A percentile compares a stretch with the other conserved stretches of the same genome.
Evolutionary conservation across 805 yeast species (phyloP).

Genomic region (Kodamaea restingae): DNA sequence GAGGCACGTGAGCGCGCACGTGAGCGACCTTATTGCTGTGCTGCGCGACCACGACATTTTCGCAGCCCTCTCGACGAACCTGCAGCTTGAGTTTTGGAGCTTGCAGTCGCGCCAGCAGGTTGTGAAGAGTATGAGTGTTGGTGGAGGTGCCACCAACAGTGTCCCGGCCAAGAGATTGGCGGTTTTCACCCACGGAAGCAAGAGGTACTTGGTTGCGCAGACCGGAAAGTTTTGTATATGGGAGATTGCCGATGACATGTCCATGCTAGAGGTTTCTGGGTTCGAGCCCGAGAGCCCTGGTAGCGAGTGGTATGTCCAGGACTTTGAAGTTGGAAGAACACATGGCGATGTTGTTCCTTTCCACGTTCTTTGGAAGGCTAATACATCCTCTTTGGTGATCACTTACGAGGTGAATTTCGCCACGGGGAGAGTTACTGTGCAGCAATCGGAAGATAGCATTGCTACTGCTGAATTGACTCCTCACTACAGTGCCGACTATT

Average conservation of each 20-base stretch:
- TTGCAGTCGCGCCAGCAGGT: constrained; percentile 31
- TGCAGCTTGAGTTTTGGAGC: constrained; percentile 59
- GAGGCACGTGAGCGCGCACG: constrained; percentile 24
- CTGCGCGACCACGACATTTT: constrained; percentile 35
- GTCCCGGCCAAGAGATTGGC: constrained; percentile 31
- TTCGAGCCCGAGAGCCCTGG: constrained; percentile 19
- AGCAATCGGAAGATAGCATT: constrained; percentile 1
- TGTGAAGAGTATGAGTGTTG: background rate
- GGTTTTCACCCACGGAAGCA: constrained; percentile 9
- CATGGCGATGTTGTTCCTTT: background rate
- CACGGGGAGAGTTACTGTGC: constrained; percentile 53
- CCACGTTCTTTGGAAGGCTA: constrained; percentile 3
- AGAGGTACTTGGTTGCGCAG: constrained; percentile 14
- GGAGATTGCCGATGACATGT: constrained; percentile 16
- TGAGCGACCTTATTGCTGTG: constrained; percentile 37
- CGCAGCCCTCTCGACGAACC: constrained; percentile 53
- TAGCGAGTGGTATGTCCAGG: constrained; percentile 5
- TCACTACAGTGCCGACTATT: constrained; percentile 33
- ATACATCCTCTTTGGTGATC: constrained; percentile 26
- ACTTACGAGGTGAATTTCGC: constrained; percentile 14
- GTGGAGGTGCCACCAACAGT: constrained; percentile 16
- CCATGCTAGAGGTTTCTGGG: constrained; percentile 12
- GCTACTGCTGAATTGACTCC: constrained; percentile 21
- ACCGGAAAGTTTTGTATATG: constrained; percentile 22
- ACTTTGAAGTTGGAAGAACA: background rate